phyloP scores from a whole-genome alignment of 306 rosid species.

The Gillenia trifoliata region DNA sequence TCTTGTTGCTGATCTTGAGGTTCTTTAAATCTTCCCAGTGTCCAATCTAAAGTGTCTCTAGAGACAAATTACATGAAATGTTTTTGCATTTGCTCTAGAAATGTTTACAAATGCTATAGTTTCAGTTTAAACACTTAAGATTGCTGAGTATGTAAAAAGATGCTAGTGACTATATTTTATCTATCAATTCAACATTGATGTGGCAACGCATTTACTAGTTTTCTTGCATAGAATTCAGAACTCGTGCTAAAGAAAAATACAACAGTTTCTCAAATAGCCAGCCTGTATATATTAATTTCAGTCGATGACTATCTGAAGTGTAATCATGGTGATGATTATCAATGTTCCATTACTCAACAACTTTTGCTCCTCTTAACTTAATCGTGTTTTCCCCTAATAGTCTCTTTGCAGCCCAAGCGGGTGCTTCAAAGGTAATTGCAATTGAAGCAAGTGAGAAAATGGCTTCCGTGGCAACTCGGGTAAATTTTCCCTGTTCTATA shows the following conservation, averaged over 20 bases:
- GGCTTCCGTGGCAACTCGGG: conserved; percentile 89
- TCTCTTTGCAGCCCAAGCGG: conserved; percentile 81
- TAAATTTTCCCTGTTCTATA: conserved; percentile 19
- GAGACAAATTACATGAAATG: not conserved
- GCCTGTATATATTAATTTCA: not conserved
- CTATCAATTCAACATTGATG: not conserved
- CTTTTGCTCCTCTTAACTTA: not conserved
- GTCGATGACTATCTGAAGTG: not conserved
- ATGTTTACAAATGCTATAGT: not conserved
- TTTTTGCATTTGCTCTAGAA: not conserved
- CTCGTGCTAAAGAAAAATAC: not conserved
- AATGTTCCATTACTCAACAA: not conserved
- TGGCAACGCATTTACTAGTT: not conserved
- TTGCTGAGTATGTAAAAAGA: not conserved
- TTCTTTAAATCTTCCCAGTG: not conserved
- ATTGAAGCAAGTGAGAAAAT: conserved; percentile 93
- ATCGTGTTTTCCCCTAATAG: conserved; percentile 26
- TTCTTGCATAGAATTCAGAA: not conserved
- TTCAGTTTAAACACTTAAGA: not conserved
- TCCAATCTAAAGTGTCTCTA: not conserved
- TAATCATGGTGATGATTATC: not conserved
- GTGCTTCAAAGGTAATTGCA: conserved; percentile 86
- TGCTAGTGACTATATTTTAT: not conserved
- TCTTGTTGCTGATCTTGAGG: not conserved
- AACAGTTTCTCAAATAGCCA: not conserved